A percentile compares a stretch with the other conserved stretches of the same genome.
phyloP scores from a whole-genome alignment of 371 early-diverging fungal genomes.

The Syncephalastrum racemosum region DNA sequence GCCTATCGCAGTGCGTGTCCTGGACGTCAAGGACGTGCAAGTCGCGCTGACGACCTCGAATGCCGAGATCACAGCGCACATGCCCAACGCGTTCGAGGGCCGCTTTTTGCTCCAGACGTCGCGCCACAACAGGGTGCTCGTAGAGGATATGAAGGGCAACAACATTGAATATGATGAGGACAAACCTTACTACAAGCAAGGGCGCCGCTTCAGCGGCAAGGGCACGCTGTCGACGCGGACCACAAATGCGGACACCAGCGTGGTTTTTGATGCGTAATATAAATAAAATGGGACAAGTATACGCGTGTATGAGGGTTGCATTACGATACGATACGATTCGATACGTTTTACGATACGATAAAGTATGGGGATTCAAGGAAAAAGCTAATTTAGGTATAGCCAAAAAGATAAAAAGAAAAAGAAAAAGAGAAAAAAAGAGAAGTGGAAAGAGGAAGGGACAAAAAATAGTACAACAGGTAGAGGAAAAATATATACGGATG shows the following conservation, averaged over 20 bases:
- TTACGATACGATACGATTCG: background rate
- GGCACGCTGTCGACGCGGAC: constrained; percentile 12
- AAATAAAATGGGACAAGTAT: background rate
- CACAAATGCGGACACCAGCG: constrained; percentile 12
- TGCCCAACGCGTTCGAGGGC: constrained; percentile 24
- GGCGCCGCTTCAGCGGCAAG: constrained; percentile 10
- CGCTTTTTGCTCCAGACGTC: constrained; percentile 13
- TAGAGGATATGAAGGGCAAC: constrained; percentile 6
- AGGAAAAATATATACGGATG: background rate
- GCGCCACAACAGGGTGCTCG: background rate
- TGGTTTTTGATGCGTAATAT: constrained; percentile 17
- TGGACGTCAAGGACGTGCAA: constrained; percentile 11
- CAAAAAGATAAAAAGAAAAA: constrained; percentile 8
- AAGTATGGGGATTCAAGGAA: background rate
- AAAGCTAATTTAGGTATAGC: background rate
- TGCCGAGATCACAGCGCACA: constrained; percentile 6
- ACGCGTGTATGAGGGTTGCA: too few relatives aligned
- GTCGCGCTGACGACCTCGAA: constrained; percentile 15
- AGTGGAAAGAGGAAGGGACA: background rate
- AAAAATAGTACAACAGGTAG: too few relatives aligned
- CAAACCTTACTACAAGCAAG: constrained; percentile 8
- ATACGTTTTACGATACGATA: too few relatives aligned
- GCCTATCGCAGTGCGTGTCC: constrained; percentile 10
- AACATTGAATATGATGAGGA: constrained; percentile 9
- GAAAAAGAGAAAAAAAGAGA: constrained; percentile 11